Percentiles rank a stretch among this genome's conserved stretches.
Conservation (phyloP, 2,329 filamentous ascomycete genomes). For the Akanthomyces dipterigenus region DNA sequence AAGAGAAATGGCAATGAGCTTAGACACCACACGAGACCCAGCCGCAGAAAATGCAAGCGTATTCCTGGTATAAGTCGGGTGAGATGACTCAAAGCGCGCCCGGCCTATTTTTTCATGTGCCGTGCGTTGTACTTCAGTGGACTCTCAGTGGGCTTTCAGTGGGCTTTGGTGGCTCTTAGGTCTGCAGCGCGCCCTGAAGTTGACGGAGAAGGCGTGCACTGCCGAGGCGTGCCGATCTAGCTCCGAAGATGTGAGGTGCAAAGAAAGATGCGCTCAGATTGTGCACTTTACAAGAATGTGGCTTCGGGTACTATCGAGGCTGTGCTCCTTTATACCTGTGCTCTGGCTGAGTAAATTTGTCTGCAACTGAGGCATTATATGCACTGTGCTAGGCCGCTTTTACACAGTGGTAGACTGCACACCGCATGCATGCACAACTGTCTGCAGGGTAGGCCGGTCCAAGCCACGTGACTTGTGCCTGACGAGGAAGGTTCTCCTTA, state of each 20-base stretch:
- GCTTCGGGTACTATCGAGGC: background rate
- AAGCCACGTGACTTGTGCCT: no score
- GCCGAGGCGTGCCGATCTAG: conserved; percentile 11
- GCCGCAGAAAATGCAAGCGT: background rate
- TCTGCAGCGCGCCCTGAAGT: background rate
- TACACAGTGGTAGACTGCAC: background rate
- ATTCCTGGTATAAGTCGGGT: conserved; percentile 4
- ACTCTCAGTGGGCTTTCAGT: background rate
- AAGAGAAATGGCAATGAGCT: background rate
- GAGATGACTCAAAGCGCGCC: conserved; percentile 4
- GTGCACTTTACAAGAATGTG: background rate
- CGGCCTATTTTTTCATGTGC: background rate
- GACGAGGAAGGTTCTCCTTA: no score
- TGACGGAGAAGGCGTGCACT: background rate
- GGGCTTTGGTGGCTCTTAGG: background rate
- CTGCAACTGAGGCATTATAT: background rate
- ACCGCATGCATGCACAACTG: background rate
- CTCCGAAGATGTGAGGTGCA: conserved; percentile 6
- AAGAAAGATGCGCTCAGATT: background rate
- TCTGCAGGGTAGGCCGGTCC: no score
- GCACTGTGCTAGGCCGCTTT: background rate
- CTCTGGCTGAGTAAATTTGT: background rate
- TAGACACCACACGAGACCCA: background rate
- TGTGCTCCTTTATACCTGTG: background rate
- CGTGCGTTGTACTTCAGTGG: background rate